Evolutionary conservation across 495 filamentous ascomycete genomes (phyloP), one percentile per base, ranked within the genome.

Genomic region (Podospora australis): DNA sequence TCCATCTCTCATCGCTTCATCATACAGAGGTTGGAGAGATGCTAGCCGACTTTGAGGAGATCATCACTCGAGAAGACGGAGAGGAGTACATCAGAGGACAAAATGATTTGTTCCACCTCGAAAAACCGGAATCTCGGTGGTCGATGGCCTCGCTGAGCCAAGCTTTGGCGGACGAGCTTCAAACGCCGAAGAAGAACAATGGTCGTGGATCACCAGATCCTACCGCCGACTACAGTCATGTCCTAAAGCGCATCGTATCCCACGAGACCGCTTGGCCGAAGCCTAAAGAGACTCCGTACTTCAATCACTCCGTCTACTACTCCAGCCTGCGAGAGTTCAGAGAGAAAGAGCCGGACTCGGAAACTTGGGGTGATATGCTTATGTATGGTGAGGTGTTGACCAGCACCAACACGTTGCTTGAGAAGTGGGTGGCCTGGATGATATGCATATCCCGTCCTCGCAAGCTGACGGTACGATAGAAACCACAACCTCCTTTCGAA

Each of bases 341-440:
- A 54, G 70, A n/a, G 62, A 77, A 44, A 71, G 74, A 52, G 54
- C 54, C 44, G 36, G 74, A 76, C 1, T 77, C 80, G 0, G 69
- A 75, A 2, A 65, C 74, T 22, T 96, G 94, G 72, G 94, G 94
- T 5, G 72, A 83, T 10, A 71, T 78, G 38, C 63, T 96, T 5
- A 69, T 98, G 46, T 97, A 97, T 64, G 91, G 87, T 26, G 88
- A 96, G 62, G 88, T 95, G 3, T 72, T 97, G 32, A 96, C 92
- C 13, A 95, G 88, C 64, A 98, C 92, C 17, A 95, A 88, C 63
- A 94, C 90, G 2, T 74, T 97, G n/a, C 70, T 98, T 1, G 92
- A 97, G 61, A 95, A 92, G 87, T 88, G 65, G 62, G 67, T 58
- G 22, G 14, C 24, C 13, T 9, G 23, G 1, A 3, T 13, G 4